phyloP scores from a whole-genome alignment of 495 filamentous ascomycete genomes.

The Penicillium samsonianum region DNA sequence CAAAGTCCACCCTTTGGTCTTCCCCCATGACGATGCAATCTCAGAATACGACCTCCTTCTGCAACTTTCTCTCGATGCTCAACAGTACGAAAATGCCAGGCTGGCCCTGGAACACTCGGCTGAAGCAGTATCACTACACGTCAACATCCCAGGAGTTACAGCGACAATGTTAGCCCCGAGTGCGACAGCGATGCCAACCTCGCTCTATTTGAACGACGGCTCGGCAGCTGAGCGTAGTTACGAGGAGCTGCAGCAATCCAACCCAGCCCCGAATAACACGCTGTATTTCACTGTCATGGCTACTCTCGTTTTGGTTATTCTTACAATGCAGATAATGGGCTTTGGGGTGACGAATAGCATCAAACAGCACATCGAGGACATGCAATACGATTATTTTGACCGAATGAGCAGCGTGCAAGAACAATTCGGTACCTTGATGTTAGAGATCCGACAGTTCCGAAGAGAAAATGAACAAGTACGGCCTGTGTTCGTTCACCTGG shows the following conservation, averaged over 20 bases:
- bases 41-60: background rate
- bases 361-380: background rate
- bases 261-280: no score
- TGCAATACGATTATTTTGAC: background rate
- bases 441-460: background rate
- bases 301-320: background rate
- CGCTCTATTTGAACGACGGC: background rate
- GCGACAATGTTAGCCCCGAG: background rate
- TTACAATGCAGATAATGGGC: background rate
- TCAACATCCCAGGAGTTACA: background rate
- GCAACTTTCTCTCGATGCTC: background rate
- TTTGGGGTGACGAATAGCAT: no score
- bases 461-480: background rate
- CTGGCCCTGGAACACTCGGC: background rate
- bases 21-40: background rate
- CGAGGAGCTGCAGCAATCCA: no score
- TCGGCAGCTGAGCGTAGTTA: background rate
- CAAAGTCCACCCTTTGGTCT: background rate
- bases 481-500: background rate
- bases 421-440: background rate
- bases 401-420: background rate
- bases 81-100: constrained; percentile 1
- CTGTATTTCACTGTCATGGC: background rate
- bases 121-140: background rate
- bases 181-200: background rate